Percentiles rank a stretch among this genome's conserved stretches.
These are phyloP conservation scores for Thalassiosira pacifica DNA, from an alignment of 352 stramenopile species.

Conservation along the genomic window DNA sequence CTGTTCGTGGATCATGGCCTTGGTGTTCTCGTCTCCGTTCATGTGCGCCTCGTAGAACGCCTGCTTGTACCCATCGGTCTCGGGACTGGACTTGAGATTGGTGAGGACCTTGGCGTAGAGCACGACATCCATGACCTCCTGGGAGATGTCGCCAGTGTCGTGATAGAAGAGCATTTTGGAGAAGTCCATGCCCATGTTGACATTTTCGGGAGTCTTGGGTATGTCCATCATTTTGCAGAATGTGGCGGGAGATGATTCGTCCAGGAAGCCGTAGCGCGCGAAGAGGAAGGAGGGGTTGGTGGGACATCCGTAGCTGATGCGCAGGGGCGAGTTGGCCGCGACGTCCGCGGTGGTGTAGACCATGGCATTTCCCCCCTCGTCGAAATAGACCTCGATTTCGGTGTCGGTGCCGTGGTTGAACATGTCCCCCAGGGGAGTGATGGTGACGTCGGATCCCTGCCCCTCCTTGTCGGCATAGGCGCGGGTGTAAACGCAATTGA, in stretches of 20 bases:
- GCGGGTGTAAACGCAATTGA: slow-evolving; percentile 65
- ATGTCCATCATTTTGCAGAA: slow-evolving; percentile 76
- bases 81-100: slow-evolving; percentile 41
- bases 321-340: slow-evolving; percentile 52
- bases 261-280: slow-evolving; percentile 64
- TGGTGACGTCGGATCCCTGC: slow-evolving; percentile 42
- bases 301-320: slow-evolving; percentile 56
- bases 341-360: slow-evolving; percentile 59
- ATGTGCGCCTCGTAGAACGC: slow-evolving; percentile 70
- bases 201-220: slow-evolving; percentile 52
- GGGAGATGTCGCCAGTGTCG: slow-evolving; percentile 66
- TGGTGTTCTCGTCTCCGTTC: slow-evolving; percentile 62
- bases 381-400: slow-evolving; percentile 60
- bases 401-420: slow-evolving; percentile 65
- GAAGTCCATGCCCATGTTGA: slow-evolving; percentile 58
- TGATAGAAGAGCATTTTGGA: slow-evolving; percentile 68
- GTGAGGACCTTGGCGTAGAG: slow-evolving; percentile 64
- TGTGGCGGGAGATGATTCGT: slow-evolving; percentile 59
- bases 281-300: slow-evolving; percentile 68
- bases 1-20: slow-evolving; percentile 64
- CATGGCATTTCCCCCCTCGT: slow-evolving; percentile 60
- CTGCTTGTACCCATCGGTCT: slow-evolving; percentile 49
- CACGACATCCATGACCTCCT: slow-evolving; percentile 62
- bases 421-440: slow-evolving; percentile 58
- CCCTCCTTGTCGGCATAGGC: slow-evolving; percentile 50